A percentile compares a stretch with the other conserved stretches of the same genome.
Evolutionary conservation across 306 rosid genomes (phyloP).

Genomic region (Rosa multiflora): DNA sequence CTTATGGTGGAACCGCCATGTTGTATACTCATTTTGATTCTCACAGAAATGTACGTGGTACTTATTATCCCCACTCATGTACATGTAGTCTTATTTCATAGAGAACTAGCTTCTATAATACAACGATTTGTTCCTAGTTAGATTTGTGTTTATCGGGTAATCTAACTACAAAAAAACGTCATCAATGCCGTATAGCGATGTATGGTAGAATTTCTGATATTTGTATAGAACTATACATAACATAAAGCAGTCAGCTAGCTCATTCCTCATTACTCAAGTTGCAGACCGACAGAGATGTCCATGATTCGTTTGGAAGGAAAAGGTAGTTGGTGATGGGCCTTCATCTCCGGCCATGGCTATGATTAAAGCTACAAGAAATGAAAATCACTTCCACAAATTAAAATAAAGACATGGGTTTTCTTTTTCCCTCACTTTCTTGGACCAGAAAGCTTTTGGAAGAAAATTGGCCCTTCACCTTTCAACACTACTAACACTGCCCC

Average conservation of each 20-base stretch:
- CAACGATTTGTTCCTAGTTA: neutral
- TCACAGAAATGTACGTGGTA: neutral
- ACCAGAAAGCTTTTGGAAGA: slow-evolving; percentile 25
- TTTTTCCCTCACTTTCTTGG: slow-evolving; percentile 37
- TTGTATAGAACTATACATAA: neutral
- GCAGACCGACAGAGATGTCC: slow-evolving; percentile 39
- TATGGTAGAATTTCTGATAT: neutral
- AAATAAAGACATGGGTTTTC: slow-evolving; percentile 11
- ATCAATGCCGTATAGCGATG: neutral
- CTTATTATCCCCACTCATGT: slow-evolving; percentile 14
- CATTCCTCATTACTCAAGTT: slow-evolving; percentile 7
- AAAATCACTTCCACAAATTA: slow-evolving; percentile 5
- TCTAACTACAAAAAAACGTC: neutral
- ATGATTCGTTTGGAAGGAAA: slow-evolving; percentile 51
- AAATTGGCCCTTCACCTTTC: slow-evolving; percentile 30
- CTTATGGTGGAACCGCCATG: slow-evolving; percentile 7
- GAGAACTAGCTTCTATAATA: neutral
- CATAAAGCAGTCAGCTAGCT: slow-evolving; percentile 1
- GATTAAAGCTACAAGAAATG: slow-evolving; percentile 59
- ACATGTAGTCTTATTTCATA: neutral
- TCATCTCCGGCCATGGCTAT: slow-evolving; percentile 47
- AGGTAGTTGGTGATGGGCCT: slow-evolving; percentile 54
- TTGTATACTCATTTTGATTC: neutral
- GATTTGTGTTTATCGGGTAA: neutral
- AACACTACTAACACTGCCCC: slow-evolving; percentile 15